Conservation (phyloP, 2,329 filamentous ascomycete genomes). For the Fusarium luffae region DNA sequence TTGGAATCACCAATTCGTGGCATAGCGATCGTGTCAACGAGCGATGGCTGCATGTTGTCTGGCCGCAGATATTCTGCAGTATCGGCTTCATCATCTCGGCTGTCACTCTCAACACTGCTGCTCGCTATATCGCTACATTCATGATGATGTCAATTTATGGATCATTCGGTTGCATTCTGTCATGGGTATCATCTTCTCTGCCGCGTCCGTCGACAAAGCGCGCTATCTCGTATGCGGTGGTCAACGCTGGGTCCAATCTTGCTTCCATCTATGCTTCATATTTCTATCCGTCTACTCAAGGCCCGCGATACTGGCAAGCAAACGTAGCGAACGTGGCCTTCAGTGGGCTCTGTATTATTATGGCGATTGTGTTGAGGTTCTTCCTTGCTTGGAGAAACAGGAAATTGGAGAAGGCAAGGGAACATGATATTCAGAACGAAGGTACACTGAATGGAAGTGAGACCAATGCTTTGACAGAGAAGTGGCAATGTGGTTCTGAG, state of each 20-base stretch:
- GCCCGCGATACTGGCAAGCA: slow-evolving; percentile 6
- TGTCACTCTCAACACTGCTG: slow-evolving; percentile 4
- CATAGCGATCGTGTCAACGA: slow-evolving; percentile 10
- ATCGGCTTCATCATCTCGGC: slow-evolving; percentile 18
- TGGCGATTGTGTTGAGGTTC: slow-evolving; percentile 6
- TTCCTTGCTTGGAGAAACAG: slow-evolving; percentile 3
- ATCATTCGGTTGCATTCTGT: slow-evolving; percentile 13
- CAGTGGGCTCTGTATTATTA: slow-evolving; percentile 11
- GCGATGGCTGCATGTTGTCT: slow-evolving; percentile 12
- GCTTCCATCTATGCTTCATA: slow-evolving; percentile 15
- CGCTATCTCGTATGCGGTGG: slow-evolving; percentile 11
- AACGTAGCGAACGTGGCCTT: slow-evolving; percentile 12
- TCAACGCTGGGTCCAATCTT: slow-evolving; percentile 3
- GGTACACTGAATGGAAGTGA: background rate
- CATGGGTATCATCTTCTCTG: slow-evolving; percentile 8
- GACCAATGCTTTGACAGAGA: background rate
- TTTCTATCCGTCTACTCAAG: slow-evolving; percentile 6
- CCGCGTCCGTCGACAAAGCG: slow-evolving; percentile 16
- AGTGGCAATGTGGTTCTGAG: slow-evolving; percentile 17
- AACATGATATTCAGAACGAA: slow-evolving; percentile 4
- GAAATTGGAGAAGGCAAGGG: slow-evolving; percentile 4
- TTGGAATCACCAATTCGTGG: slow-evolving; percentile 14
- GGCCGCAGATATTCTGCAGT: slow-evolving; percentile 13
- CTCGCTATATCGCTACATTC: slow-evolving; percentile 14
- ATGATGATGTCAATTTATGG: slow-evolving; percentile 27